phyloP scores from a whole-genome alignment of 2,329 filamentous ascomycete genomes.

The Colletotrichum salicis region DNA sequence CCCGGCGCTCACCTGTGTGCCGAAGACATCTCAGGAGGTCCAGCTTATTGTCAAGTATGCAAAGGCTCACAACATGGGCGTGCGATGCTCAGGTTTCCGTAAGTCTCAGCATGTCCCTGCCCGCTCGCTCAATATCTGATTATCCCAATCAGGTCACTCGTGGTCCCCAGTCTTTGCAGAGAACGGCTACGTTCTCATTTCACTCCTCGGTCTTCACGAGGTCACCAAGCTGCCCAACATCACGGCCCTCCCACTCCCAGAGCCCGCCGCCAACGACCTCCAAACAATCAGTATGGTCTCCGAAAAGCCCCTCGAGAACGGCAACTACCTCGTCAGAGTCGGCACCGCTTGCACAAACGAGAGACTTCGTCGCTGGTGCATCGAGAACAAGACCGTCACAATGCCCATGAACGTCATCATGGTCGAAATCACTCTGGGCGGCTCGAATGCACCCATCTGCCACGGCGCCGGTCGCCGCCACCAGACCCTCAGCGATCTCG shows the following conservation, averaged over 20 bases:
- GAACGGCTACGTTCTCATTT: background rate
- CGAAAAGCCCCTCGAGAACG: slow-evolving; percentile 41
- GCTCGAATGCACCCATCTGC: slow-evolving; percentile 57
- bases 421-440: slow-evolving; percentile 59
- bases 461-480: slow-evolving; percentile 57
- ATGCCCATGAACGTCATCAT: slow-evolving; percentile 58
- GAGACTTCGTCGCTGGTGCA: background rate
- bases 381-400: slow-evolving; percentile 43
- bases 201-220: background rate
- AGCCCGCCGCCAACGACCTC: slow-evolving; percentile 46
- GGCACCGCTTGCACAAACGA: background rate
- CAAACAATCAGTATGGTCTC: slow-evolving; percentile 50
- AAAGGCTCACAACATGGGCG: background rate
- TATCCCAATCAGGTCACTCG: background rate
- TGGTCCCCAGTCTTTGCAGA: background rate
- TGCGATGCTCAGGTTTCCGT: background rate
- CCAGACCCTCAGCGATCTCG: slow-evolving; percentile 53
- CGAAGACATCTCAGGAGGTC: background rate
- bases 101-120: background rate
- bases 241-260: slow-evolving; percentile 40
- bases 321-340: slow-evolving; percentile 33
- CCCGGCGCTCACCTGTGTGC: background rate
- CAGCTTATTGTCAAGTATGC: background rate
- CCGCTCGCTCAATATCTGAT: background rate
- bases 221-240: background rate